phyloP scores from a whole-genome alignment of 176 grass and related monocot genomes.

The Eremochloa ophiuroides region DNA sequence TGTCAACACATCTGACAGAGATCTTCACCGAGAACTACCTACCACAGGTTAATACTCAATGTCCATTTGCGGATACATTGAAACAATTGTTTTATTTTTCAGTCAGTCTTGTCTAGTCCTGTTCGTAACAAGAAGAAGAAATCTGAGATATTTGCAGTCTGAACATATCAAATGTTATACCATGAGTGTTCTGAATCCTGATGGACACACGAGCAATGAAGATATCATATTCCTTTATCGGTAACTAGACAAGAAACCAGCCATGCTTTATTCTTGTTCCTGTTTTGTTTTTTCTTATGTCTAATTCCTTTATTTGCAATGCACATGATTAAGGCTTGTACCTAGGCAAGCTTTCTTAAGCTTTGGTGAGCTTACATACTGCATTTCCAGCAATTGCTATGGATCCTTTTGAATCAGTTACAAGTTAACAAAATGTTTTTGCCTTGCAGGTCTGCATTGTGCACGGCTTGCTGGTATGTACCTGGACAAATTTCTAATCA shows the following conservation, averaged over 20 bases:
- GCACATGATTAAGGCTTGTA: constrained; percentile 65
- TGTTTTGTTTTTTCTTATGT: background rate
- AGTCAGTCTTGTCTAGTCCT: background rate
- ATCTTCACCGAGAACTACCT: constrained; percentile 73
- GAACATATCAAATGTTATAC: constrained; percentile 86
- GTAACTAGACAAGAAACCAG: constrained; percentile 26
- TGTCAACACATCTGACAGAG: constrained; percentile 91
- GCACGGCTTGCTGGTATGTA: constrained; percentile 79
- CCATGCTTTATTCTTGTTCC: constrained; percentile 21
- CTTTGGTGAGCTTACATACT: constrained; percentile 59
- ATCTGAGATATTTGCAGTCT: constrained; percentile 51
- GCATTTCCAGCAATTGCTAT: constrained; percentile 3
- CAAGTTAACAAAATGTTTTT: constrained; percentile 10
- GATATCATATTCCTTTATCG: constrained; percentile 88
- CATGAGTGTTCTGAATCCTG: constrained; percentile 91
- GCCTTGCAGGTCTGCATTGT: constrained; percentile 82
- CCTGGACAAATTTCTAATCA: constrained; percentile 13
- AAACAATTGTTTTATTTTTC: constrained; percentile 14
- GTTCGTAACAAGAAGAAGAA: background rate
- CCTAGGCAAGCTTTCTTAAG: constrained; percentile 85
- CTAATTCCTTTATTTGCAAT: constrained; percentile 29
- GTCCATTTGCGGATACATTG: constrained; percentile 3
- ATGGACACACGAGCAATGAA: constrained; percentile 50
- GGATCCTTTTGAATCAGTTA: background rate
- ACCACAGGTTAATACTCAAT: constrained; percentile 60